Evolutionary conservation across 495 filamentous ascomycete species (phyloP), one percentile per base, ranked within the genome.

Genomic region (Pseudomonodictys pantanalensis): DNA sequence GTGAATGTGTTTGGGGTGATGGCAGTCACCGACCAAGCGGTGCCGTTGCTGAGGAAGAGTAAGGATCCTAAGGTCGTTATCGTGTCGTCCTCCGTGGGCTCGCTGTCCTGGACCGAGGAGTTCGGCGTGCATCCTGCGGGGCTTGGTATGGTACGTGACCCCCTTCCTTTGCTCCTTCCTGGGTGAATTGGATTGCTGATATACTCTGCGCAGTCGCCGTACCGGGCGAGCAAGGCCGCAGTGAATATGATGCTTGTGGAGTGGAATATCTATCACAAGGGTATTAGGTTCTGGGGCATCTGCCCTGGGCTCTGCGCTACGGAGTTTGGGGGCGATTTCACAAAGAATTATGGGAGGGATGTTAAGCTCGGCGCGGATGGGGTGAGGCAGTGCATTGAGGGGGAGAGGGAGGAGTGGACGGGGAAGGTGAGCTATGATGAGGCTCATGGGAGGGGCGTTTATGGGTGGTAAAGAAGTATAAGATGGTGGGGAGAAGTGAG

Each of bases 201-300:
- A 23, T 2, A 12, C 38, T 12, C 38, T 3, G 38, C 12, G 12
- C 18, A 10, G 0, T 30, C 35, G 30, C 44, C 42, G n/a, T 61
- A 65, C 43, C 1, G 38, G 2, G 24, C 50, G 2, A 38, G 24
- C 56, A 65, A 65, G 38, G 62, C 62, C 2, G 62, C 62, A 12
- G 23, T 65, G 7, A 54, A 65, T 32, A 65, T 65, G 62, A 15
- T 56, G 2, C 39, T 49, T 15, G 44, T 41, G 30, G 7, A 50
- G 18, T 56, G 59, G 45, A 25, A 12, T 4, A 26, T 41, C 12
- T 9, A 11, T 10, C 20, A 39, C 10, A 54, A 28, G 30, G 22
- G 26, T 9, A 32, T 52, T 7, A 51, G 20, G 17, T 22, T 59
- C 10, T 59, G 46, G 56, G 56, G 45, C 23, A 46, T 59, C 8